phyloP scores from a whole-genome alignment of 495 filamentous ascomycete genomes.

The Beverwykella pulmonaria region DNA sequence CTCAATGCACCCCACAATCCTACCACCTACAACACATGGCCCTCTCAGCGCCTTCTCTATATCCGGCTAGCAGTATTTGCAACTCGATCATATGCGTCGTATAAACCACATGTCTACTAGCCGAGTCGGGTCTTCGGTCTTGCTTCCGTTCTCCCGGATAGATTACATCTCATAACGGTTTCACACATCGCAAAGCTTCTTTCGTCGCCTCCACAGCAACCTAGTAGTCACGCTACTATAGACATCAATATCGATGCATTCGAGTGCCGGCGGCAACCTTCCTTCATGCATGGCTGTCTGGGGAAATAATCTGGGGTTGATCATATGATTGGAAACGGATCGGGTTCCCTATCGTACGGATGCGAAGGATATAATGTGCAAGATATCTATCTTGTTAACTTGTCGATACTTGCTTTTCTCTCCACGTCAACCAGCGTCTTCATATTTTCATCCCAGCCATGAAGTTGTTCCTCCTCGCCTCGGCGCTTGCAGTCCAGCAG shows the following conservation, averaged over 20 bases:
- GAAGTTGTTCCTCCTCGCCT: conserved; percentile 21
- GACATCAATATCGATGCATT: conserved; percentile 5
- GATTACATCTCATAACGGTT: conserved; percentile 10
- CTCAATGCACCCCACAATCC: background rate
- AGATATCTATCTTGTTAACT: background rate
- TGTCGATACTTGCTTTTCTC: background rate
- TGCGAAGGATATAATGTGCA: background rate
- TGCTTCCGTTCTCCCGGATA: conserved; percentile 14
- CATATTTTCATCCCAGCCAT: conserved; percentile 13
- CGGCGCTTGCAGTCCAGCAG: conserved; percentile 24
- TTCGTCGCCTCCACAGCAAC: background rate
- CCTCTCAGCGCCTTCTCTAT: background rate
- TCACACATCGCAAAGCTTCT: conserved; percentile 1
- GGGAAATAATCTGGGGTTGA: background rate
- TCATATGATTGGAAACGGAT: background rate
- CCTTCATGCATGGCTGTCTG: background rate
- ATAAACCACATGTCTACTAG: background rate
- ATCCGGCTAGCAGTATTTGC: background rate
- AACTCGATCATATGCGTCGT: background rate
- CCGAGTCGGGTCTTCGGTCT: background rate
- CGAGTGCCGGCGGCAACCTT: conserved; percentile 10
- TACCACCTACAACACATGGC: background rate
- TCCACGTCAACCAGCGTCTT: background rate
- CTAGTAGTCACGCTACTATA: background rate
- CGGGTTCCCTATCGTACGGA: background rate